phyloP scores from a whole-genome alignment of 495 filamentous ascomycete species.

The Pyrenula aspistea region DNA sequence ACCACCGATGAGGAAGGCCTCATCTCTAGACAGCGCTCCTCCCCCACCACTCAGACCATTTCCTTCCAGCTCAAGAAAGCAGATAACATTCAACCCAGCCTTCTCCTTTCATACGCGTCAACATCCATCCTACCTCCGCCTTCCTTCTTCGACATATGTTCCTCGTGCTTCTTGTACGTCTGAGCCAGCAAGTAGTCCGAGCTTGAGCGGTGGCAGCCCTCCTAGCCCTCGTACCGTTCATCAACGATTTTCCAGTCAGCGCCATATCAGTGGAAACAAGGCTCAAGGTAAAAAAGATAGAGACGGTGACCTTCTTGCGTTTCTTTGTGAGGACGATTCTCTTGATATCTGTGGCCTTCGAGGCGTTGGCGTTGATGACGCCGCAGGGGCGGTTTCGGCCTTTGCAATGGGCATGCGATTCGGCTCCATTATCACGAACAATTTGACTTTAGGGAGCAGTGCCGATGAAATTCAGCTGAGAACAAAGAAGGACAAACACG shows the following conservation, averaged over 20 bases:
- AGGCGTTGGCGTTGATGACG: neutral
- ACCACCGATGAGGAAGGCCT: neutral
- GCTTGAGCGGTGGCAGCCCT: neutral
- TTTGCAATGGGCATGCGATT: neutral
- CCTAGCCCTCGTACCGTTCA: neutral
- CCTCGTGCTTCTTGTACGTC: neutral
- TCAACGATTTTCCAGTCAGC: neutral
- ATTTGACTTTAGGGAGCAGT: neutral
- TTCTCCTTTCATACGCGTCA: neutral
- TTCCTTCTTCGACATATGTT: neutral
- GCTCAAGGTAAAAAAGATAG: neutral
- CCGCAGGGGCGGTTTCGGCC: neutral
- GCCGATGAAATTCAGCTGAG: neutral
- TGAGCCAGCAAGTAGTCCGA: neutral
- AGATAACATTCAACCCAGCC: neutral
- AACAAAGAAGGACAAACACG: neutral
- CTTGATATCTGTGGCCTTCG: neutral
- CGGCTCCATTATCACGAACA: neutral
- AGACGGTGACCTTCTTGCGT: neutral
- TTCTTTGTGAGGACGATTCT: neutral
- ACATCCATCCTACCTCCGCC: neutral
- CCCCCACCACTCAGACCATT: neutral
- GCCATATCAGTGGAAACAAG: neutral
- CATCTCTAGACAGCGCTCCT: neutral
- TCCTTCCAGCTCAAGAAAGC: neutral